Conservation (phyloP, 495 filamentous ascomycete genomes). For the Amniculicola lignicola region DNA sequence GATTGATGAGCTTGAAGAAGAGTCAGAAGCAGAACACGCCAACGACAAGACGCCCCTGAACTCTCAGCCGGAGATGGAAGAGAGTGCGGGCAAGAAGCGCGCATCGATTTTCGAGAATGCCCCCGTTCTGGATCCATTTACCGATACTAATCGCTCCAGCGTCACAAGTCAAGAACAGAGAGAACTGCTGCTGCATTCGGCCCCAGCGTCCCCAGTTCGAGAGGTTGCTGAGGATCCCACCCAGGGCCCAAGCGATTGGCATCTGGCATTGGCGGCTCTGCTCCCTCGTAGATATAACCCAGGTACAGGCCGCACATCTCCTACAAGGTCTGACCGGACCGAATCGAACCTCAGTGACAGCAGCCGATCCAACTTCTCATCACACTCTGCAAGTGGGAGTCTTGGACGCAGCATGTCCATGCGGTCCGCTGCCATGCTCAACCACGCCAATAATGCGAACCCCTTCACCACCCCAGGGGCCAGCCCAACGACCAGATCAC, state of each 20-base stretch:
- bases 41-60: slow-evolving; percentile 13
- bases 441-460: slow-evolving; percentile 9
- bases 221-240: background rate
- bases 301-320: slow-evolving; percentile 22
- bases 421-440: slow-evolving; percentile 23
- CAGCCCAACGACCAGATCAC: slow-evolving; percentile 17
- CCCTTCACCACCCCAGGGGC: slow-evolving; percentile 36
- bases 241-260: slow-evolving; percentile 5
- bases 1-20: slow-evolving; percentile 73
- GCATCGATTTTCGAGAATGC: slow-evolving; percentile 25
- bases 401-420: slow-evolving; percentile 24
- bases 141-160: background rate
- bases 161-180: background rate
- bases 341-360: slow-evolving; percentile 33
- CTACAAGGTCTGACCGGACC: slow-evolving; percentile 35
- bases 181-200: slow-evolving; percentile 3
- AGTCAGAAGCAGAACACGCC: background rate
- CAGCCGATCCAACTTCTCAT: slow-evolving; percentile 29
- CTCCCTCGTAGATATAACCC: slow-evolving; percentile 10
- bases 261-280: background rate
- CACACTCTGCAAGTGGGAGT: slow-evolving; percentile 17
- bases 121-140: slow-evolving; percentile 28
- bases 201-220: slow-evolving; percentile 20
- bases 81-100: background rate
- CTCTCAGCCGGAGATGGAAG: slow-evolving; percentile 24